Evolutionary conservation across 805 yeast species (phyloP).

Genomic region (Myxozyma vanderwaltii): DNA sequence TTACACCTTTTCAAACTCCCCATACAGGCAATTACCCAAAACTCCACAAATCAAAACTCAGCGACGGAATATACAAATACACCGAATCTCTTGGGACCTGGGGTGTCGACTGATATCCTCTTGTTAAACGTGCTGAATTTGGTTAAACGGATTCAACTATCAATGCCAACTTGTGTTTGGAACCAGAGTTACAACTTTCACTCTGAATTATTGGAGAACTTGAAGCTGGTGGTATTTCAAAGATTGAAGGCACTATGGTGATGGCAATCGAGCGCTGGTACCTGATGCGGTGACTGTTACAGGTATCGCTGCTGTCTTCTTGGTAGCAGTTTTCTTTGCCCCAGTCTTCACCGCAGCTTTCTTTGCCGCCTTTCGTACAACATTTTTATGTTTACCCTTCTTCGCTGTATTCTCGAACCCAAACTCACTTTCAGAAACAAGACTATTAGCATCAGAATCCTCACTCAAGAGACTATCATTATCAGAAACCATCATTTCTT

Average conservation of each 20-base stretch:
- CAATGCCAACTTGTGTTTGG: not conserved
- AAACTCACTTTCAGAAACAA: not conserved
- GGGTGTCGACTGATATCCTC: conserved; percentile 1
- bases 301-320: not conserved
- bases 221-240: not conserved
- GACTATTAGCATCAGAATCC: not conserved
- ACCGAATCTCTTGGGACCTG: not conserved
- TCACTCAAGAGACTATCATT: conserved; percentile 4
- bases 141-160: not conserved
- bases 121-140: not conserved
- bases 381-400: not conserved
- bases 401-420: not conserved
- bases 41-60: not conserved
- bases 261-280: no score
- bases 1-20: not conserved
- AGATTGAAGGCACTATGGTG: no score
- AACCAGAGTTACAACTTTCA: not conserved
- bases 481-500: conserved; percentile 1
- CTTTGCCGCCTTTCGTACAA: not conserved
- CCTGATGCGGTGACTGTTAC: not conserved
- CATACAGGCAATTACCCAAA: no score
- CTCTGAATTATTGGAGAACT: not conserved
- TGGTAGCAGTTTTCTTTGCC: not conserved
- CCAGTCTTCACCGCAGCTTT: not conserved
- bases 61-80: not conserved